Conservation (phyloP, 768 basidiomycete genomes). For the Pleurotus salmoneostramineus region DNA sequence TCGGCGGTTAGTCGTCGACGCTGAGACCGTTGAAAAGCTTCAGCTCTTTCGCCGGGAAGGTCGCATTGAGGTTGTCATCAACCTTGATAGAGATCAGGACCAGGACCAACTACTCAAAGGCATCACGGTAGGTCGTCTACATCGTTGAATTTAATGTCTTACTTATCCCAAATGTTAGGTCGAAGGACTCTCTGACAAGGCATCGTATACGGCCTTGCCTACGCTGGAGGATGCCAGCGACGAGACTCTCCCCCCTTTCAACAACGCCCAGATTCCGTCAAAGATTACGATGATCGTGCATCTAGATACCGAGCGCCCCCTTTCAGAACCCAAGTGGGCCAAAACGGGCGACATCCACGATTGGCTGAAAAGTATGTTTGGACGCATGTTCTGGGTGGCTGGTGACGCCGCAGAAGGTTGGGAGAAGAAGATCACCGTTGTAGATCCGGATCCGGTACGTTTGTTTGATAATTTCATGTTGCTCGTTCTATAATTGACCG, state of each 20-base stretch:
- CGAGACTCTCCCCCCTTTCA: slow-evolving; percentile 71
- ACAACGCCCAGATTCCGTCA: slow-evolving; percentile 46
- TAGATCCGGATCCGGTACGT: slow-evolving; percentile 93
- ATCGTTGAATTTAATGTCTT: slow-evolving; percentile 7
- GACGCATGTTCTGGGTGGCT: slow-evolving; percentile 82
- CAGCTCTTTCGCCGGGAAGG: slow-evolving; percentile 80
- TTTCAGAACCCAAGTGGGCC: slow-evolving; percentile 97
- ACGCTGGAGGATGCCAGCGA: slow-evolving; percentile 48
- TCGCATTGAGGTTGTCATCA: slow-evolving; percentile 77
- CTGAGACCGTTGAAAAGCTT: slow-evolving; percentile 79
- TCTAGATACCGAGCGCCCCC: slow-evolving; percentile 82
- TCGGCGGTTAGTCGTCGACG: slow-evolving; percentile 83
- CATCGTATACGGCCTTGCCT: slow-evolving; percentile 62
- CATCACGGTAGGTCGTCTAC: slow-evolving; percentile 55
- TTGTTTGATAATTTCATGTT: neutral
- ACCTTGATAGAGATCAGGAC: slow-evolving; percentile 50
- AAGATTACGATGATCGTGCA: slow-evolving; percentile 67
- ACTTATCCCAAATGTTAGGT: slow-evolving; percentile 40
- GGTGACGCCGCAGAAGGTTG: slow-evolving; percentile 86
- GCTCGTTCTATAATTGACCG: neutral
- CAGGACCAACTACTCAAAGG: slow-evolving; percentile 53
- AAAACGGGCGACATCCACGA: slow-evolving; percentile 93
- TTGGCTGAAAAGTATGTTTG: slow-evolving; percentile 88
- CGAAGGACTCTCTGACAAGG: slow-evolving; percentile 68
- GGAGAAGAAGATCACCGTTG: slow-evolving; percentile 90